These are phyloP conservation scores for Ogataea hybrid DNA, from an alignment of 1,139 yeast species.

Conservation along the genomic window DNA sequence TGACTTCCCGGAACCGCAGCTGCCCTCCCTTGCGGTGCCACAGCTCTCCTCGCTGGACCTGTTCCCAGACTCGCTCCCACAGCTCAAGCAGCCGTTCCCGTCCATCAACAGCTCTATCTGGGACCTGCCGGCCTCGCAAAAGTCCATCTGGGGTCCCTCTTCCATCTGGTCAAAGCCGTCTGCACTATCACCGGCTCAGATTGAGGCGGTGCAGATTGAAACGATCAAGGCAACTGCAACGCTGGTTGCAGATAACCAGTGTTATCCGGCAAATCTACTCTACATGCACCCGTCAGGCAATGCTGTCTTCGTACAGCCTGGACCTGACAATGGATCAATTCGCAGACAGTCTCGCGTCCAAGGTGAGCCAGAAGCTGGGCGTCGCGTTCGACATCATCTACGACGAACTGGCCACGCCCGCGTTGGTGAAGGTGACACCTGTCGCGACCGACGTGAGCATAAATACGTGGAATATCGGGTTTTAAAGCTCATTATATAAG, in stretches of 20 bases:
- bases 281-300: conserved; percentile 24
- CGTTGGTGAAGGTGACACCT: conserved; percentile 39
- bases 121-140: conserved; percentile 8
- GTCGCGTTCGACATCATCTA: conserved; percentile 44
- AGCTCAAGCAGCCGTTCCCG: conserved; percentile 5
- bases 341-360: conserved; percentile 31
- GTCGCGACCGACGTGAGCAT: conserved; percentile 2
- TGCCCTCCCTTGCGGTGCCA: conserved; percentile 4
- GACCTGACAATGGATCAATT: conserved; percentile 44
- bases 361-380: conserved; percentile 31
- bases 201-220: conserved; percentile 28
- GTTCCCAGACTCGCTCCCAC: conserved; percentile 6
- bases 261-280: conserved; percentile 22
- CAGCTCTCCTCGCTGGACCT: conserved; percentile 4
- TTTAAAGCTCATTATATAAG: conserved; percentile 3
- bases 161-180: conserved; percentile 20
- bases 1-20: conserved; percentile 2
- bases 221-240: conserved; percentile 22
- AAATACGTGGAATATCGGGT: conserved; percentile 22
- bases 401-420: conserved; percentile 48
- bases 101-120: conserved; percentile 5
- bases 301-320: conserved; percentile 14
- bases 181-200: conserved; percentile 15
- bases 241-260: conserved; percentile 21
- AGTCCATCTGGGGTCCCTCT: conserved; percentile 22